These are phyloP conservation scores for Umbelopsis ramanniana DNA, from an alignment of 192 early-diverging fungal genomes.

Conservation along the genomic window DNA sequence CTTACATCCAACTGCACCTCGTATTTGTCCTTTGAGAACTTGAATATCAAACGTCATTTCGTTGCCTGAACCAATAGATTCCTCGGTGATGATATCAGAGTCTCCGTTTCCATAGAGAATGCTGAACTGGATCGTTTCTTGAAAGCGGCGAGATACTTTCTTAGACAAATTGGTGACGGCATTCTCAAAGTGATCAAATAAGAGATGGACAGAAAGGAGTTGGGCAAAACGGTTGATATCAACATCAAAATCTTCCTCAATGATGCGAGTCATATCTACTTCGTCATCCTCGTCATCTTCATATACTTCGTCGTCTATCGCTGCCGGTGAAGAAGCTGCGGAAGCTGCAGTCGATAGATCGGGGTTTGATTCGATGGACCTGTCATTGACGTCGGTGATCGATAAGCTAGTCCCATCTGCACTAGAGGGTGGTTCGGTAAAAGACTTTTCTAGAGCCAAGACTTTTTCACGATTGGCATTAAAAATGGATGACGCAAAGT, in stretches of 20 bases:
- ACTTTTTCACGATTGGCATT: conserved; percentile 10
- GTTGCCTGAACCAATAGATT: not conserved
- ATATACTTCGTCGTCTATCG: not conserved
- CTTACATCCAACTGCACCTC: conserved; percentile 30
- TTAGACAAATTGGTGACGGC: conserved; percentile 11
- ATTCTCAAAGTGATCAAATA: conserved; percentile 31
- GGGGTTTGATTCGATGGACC: not conserved
- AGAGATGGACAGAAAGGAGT: conserved; percentile 17
- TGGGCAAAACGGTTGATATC: conserved; percentile 19
- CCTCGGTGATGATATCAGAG: conserved; percentile 2
- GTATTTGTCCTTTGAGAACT: conserved; percentile 18
- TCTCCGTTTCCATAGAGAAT: not conserved
- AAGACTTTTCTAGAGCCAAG: not conserved
- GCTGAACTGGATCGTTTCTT: conserved; percentile 25
- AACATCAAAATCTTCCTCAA: conserved; percentile 4
- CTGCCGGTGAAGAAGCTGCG: not conserved
- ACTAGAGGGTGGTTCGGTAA: not conserved
- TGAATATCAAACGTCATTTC: conserved; percentile 21
- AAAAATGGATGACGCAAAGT: conserved; percentile 4
- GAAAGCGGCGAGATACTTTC: conserved; percentile 17
- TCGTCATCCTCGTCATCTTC: not conserved
- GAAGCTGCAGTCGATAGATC: not conserved
- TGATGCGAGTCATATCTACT: not conserved
- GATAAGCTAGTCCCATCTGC: not conserved
- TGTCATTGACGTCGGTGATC: conserved; percentile 17